Evolutionary conservation across 495 filamentous ascomycete genomes (phyloP), one percentile per base, ranked within the genome.

Genomic region (Hypomontagnella monticulosa): DNA sequence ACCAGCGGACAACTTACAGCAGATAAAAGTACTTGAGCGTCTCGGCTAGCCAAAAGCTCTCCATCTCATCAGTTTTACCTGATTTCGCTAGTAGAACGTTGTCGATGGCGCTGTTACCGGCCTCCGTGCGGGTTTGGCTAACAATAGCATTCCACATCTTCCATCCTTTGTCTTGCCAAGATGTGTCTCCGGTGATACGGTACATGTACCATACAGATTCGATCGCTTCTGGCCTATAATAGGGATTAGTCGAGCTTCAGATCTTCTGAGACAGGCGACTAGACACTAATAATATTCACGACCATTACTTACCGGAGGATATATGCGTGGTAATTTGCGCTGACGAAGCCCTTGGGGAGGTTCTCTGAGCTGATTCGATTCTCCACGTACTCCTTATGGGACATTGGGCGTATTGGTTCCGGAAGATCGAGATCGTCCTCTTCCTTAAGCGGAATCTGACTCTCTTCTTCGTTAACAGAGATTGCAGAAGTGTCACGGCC

Each of bases 121-220:
- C 76, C 27, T 85, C 81, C 3, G 91, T 88, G 10, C 76, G 79
- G 10, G 92, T 94, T 59, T 87, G 76, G 57, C 82, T 81, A 27
- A 87, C 77, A 63, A 96, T 84, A 7, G 92, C 84, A 70, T 89
- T 77, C 72, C 93, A 97, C 93, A 97, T 97, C 48, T 86, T 83
- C 93, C 93, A 97, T 15, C 93, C 93, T 66, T 91, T 90, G 56
- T 90, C 86, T 54, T 92, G 91, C 92, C 92, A 97, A 44, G 78
- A 73, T 0, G 83, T 74, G 55, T 95, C 90, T 52, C 92, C 93
- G 0, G 93, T 97, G 64, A 95, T 88, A 70, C 93, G 91, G 80
- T 91, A 96, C 90, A 97, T 92, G 80, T 96, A 93, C 83, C 92
- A 97, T 11, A 97, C 92, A 1, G 91, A 96, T 74, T 97, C 93